Base-by-base conservation (phyloP, 805 yeast genomes). In the Yueomyces sp. region DNA sequence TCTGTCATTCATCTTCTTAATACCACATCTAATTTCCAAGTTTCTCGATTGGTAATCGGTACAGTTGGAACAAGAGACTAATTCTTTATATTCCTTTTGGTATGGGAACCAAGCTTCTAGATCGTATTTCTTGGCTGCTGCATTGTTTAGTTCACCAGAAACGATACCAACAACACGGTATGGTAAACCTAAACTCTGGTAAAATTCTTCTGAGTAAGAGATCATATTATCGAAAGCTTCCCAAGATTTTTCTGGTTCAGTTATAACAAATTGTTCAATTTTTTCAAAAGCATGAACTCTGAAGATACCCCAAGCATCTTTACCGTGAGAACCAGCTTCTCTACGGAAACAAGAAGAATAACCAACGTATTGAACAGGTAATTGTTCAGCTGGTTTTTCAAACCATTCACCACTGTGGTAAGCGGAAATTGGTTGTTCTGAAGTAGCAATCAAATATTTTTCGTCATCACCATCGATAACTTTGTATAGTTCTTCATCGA, bases 41-140 rank as follows among this genome's bases (percentile, higher is more conserved):
- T 90, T 90, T 74, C 98, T 84, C 43, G 97, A 85, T 74, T 92
- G 98, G 69, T 92, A 92, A 70, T 92, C 98, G 47, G 98, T 92
- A 79, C 98, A 92, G 77, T 92, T 92, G 47, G 97, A 90, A 73
- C 97, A 90, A 26, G 96, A 86, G 45, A 92, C 98, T 59, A 92
- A 79, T 72, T 92, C 98, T 71, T 92, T 92, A 73, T 85, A 92
- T 70, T 92, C 98, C 66, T 87, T 76, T 74, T 92, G 98, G 85
- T 74, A 92, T 62, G 98, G 98, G 94, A 92, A 92, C 98, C 98
- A 92, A 42, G 98, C 98, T 74, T 92, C 98, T 62, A 92, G 76
- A 72, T 92, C 98, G 72, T 82, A 92, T 68, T 92, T 92, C 75
- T 92, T 92, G 52, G 98, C 97, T 49, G 98, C 98, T 43, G 98